Percentiles rank a stretch among this genome's conserved stretches.
phyloP scores from a whole-genome alignment of 2,329 filamentous ascomycete genomes.

The Alternaria hordeiaustralica region DNA sequence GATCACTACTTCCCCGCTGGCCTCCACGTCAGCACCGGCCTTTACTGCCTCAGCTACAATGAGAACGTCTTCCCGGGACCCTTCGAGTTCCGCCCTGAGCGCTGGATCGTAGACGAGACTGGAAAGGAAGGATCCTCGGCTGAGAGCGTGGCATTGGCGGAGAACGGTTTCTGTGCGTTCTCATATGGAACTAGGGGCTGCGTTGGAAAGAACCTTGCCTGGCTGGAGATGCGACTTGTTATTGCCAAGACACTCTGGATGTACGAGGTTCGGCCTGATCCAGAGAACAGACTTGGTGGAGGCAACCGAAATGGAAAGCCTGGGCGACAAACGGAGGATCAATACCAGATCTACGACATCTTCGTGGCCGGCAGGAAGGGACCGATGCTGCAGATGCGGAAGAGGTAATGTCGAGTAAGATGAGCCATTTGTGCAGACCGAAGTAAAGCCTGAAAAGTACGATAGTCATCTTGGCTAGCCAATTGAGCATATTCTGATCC shows the following conservation, averaged over 20 bases:
- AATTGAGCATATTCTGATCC: background rate
- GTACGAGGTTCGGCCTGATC: slow-evolving; percentile 29
- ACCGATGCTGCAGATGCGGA: slow-evolving; percentile 36
- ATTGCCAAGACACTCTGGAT: slow-evolving; percentile 33
- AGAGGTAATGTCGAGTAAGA: slow-evolving; percentile 1
- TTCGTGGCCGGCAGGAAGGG: slow-evolving; percentile 43
- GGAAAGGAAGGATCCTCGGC: slow-evolving; percentile 14
- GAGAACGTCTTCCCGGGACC: slow-evolving; percentile 23
- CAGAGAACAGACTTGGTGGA: slow-evolving; percentile 29
- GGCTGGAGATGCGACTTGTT: slow-evolving; percentile 34
- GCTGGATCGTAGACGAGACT: slow-evolving; percentile 32
- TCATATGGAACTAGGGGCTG: slow-evolving; percentile 36
- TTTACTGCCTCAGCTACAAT: slow-evolving; percentile 26
- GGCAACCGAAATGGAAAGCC: slow-evolving; percentile 20
- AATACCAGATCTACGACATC: slow-evolving; percentile 37
- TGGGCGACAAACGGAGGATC: slow-evolving; percentile 25
- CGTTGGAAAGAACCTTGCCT: slow-evolving; percentile 41
- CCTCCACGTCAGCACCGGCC: slow-evolving; percentile 16
- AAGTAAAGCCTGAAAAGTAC: background rate
- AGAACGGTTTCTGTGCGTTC: slow-evolving; percentile 32
- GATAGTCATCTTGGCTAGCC: background rate
- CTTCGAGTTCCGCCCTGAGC: slow-evolving; percentile 33
- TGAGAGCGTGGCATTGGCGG: slow-evolving; percentile 20
- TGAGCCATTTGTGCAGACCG: background rate
- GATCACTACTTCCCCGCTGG: slow-evolving; percentile 29